Evolutionary conservation across 192 early-diverging fungal species (phyloP).

Genomic region (Backusella luteola): DNA sequence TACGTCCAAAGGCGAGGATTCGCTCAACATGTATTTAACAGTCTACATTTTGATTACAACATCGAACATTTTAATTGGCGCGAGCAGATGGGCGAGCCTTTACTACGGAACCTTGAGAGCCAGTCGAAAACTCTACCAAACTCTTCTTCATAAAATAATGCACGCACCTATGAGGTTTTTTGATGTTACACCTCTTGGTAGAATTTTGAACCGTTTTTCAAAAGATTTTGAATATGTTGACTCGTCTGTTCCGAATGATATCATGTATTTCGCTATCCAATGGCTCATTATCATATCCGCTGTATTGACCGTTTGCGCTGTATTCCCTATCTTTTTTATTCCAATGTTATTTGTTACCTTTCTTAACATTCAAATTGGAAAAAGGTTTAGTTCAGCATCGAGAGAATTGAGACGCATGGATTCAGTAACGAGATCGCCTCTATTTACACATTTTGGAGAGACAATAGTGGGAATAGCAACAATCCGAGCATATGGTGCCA

Average conservation of each 20-base stretch:
- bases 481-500: conserved; percentile 79
- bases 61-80: conserved; percentile 24
- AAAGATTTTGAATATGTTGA: conserved; percentile 85
- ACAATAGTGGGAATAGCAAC: conserved; percentile 66
- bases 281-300: conserved; percentile 49
- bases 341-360: conserved; percentile 37
- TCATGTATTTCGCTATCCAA: conserved; percentile 48
- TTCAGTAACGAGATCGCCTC: conserved; percentile 66
- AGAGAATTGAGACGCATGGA: conserved; percentile 87
- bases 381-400: conserved; percentile 58
- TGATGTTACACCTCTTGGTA: conserved; percentile 80
- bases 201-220: conserved; percentile 86
- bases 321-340: conserved; percentile 63
- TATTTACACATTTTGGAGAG: conserved; percentile 81
- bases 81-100: conserved; percentile 26
- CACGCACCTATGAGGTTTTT: conserved; percentile 82
- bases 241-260: conserved; percentile 45
- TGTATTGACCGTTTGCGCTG: conserved; percentile 56
- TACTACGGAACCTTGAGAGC: conserved; percentile 53
- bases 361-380: conserved; percentile 51
- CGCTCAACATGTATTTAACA: conserved; percentile 50
- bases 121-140: conserved; percentile 51
- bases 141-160: conserved; percentile 54
- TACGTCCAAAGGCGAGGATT: neutral
- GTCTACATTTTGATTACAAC: conserved; percentile 56